Percentiles rank a stretch among this genome's conserved stretches.
These are phyloP conservation scores for Yamadazyma insecticola DNA, from an alignment of 805 yeast genomes.

Conservation along the genomic window DNA sequence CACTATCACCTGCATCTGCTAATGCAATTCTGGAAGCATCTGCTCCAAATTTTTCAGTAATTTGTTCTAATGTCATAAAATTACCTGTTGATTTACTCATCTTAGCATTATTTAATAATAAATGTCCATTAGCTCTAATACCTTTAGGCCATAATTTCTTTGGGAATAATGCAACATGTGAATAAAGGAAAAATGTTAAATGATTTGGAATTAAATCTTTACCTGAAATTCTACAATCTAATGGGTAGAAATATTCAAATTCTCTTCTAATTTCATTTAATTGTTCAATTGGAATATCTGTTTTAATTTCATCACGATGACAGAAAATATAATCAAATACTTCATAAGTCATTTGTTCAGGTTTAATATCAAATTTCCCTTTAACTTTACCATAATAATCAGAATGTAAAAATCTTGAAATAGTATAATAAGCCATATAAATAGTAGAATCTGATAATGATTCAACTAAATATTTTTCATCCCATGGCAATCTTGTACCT, in stretches of 20 bases:
- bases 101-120: constrained; percentile 91
- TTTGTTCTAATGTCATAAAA: constrained; percentile 84
- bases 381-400: constrained; percentile 76
- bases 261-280: constrained; percentile 80
- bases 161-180: constrained; percentile 91
- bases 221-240: constrained; percentile 89
- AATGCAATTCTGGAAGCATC: constrained; percentile 96
- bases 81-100: constrained; percentile 99
- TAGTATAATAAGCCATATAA: constrained; percentile 92
- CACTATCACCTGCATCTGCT: constrained; percentile 97
- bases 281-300: constrained; percentile 61
- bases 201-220: constrained; percentile 97
- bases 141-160: constrained; percentile 91
- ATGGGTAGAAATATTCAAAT: constrained; percentile 94
- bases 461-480: constrained; percentile 86
- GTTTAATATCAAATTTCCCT: constrained; percentile 70
- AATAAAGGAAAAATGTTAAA: constrained; percentile 90
- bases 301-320: constrained; percentile 54
- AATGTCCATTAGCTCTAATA: constrained; percentile 91
- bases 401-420: constrained; percentile 77
- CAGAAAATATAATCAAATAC: constrained; percentile 89
- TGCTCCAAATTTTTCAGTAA: constrained; percentile 88
- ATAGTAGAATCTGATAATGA: constrained; percentile 94
- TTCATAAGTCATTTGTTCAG: constrained; percentile 87
- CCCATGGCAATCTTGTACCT: constrained; percentile 97